Conservation (phyloP, 345 rosid species). For the Citrus unshiu region DNA sequence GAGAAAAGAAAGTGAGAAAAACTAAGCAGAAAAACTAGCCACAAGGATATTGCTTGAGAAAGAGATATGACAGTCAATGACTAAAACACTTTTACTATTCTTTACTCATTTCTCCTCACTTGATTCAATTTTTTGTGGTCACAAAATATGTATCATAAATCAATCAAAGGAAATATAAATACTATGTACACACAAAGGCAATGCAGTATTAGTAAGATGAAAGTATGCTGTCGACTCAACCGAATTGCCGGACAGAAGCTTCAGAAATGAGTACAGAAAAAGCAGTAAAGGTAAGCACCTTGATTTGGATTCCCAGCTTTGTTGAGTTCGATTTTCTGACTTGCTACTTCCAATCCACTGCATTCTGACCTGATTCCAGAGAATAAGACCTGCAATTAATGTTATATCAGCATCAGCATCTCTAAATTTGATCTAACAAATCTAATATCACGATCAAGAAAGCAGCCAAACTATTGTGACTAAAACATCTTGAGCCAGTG, state of each 20-base stretch:
- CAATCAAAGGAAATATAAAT: not conserved
- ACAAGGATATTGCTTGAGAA: not conserved
- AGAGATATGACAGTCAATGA: not conserved
- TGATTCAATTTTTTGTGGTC: not conserved
- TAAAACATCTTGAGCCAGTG: not conserved
- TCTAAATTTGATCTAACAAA: not conserved
- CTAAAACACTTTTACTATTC: not conserved
- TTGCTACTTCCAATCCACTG: slow-evolving; percentile 51
- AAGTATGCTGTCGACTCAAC: not conserved
- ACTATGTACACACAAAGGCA: not conserved
- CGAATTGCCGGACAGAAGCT: not conserved
- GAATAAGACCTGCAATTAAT: slow-evolving; percentile 43
- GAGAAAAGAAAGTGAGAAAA: not conserved
- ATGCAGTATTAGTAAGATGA: not conserved
- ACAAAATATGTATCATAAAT: not conserved
- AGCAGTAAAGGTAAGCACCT: slow-evolving; percentile 25
- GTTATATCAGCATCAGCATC: not conserved
- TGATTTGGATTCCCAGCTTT: slow-evolving; percentile 35
- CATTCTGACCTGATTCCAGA: slow-evolving; percentile 64
- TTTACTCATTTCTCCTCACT: not conserved
- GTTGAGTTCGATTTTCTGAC: slow-evolving; percentile 20
- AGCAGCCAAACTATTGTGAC: not conserved
- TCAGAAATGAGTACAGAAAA: not conserved
- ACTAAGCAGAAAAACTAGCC: not conserved
- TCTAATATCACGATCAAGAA: not conserved